phyloP scores from a whole-genome alignment of 1,284 basidiomycete species.

The Schizopora paradoxa region DNA sequence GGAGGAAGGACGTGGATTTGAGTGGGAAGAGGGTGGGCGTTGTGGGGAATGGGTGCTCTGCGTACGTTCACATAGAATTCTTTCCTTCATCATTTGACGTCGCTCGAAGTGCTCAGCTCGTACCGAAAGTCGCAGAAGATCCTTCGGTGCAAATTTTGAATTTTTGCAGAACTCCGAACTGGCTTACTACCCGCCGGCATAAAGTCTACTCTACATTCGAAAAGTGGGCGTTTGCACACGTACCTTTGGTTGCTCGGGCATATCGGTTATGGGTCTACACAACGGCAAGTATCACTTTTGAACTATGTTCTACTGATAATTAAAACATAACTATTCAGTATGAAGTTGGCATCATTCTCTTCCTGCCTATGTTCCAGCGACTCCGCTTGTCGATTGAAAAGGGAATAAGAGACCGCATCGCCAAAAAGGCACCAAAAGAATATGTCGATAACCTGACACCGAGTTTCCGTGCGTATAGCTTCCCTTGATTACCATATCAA shows the following conservation, averaged over 20 bases:
- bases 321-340: slow-evolving; percentile 2
- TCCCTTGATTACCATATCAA: neutral
- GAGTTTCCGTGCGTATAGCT: slow-evolving; percentile 35
- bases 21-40: slow-evolving; percentile 52
- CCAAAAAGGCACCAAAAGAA: slow-evolving; percentile 38
- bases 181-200: slow-evolving; percentile 38
- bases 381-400: slow-evolving; percentile 8
- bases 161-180: slow-evolving; percentile 49
- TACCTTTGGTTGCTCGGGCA: slow-evolving; percentile 41
- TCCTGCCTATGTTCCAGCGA: slow-evolving; percentile 12
- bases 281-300: slow-evolving; percentile 34
- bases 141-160: slow-evolving; percentile 44
- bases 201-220: slow-evolving; percentile 34
- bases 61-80: slow-evolving; percentile 32
- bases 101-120: slow-evolving; percentile 44
- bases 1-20: slow-evolving; percentile 50
- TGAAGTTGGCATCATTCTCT: slow-evolving; percentile 8
- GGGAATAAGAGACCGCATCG: slow-evolving; percentile 39
- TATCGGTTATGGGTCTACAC: slow-evolving; percentile 45
- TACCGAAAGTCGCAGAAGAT: slow-evolving; percentile 46
- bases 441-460: slow-evolving; percentile 42
- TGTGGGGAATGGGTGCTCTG: slow-evolving; percentile 61
- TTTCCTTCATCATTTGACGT: slow-evolving; percentile 5
- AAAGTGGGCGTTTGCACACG: slow-evolving; percentile 44
- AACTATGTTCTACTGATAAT: too few relatives aligned